Conservation (phyloP, 208 protist genomes). For the Trypanosoma cruzi region DNA sequence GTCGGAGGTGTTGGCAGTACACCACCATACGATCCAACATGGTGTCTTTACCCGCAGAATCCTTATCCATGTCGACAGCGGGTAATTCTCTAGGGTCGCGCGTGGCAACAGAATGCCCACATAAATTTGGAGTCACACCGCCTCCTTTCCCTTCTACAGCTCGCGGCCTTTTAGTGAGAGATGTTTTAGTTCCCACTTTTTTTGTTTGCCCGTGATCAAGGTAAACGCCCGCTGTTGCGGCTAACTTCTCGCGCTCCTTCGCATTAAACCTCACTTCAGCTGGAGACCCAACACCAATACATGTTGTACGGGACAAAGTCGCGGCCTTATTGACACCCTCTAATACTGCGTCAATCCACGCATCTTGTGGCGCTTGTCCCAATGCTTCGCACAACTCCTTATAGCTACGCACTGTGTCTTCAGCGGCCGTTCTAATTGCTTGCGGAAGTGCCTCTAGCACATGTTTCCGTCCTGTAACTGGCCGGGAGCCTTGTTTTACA, state of each 20-base stretch:
- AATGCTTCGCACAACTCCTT: slow-evolving; percentile 51
- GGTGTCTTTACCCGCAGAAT: neutral
- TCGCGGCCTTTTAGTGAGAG: neutral
- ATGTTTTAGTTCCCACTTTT: neutral
- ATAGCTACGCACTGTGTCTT: slow-evolving; percentile 49
- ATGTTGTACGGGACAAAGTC: neutral
- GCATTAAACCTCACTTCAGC: neutral
- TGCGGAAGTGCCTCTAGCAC: neutral
- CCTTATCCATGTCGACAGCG: neutral
- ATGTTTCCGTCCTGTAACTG: neutral
- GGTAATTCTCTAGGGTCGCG: neutral
- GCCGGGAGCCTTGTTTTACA: slow-evolving; percentile 12
- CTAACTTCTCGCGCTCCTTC: neutral
- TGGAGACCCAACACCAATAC: neutral
- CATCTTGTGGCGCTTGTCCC: slow-evolving; percentile 54
- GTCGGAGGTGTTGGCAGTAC: slow-evolving; percentile 69
- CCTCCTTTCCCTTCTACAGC: neutral
- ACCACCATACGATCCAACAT: slow-evolving; percentile 36
- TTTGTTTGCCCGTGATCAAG: neutral
- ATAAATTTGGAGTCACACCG: neutral
- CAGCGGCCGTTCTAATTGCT: slow-evolving; percentile 14
- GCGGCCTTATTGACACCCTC: neutral
- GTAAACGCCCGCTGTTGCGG: neutral
- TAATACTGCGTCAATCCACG: slow-evolving; percentile 48
- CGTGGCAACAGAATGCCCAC: neutral